These are phyloP conservation scores for Lolium perenne DNA, from an alignment of 176 grass and related monocot species.

Conservation along the genomic window DNA sequence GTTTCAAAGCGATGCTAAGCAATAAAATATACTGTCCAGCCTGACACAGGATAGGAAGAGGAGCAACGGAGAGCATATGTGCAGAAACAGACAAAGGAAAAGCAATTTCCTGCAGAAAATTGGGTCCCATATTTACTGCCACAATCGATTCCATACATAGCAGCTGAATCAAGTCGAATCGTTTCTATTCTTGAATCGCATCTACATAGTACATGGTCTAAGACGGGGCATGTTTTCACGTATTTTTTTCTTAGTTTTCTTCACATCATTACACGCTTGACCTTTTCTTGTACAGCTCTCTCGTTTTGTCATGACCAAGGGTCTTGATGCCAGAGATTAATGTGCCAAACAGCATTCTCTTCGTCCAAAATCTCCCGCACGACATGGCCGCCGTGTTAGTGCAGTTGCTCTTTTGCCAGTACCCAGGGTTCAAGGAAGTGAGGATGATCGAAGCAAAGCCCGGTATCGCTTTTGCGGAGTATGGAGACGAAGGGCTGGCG, in stretches of 20 bases:
- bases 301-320: constrained; percentile 63
- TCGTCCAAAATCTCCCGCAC: constrained; percentile 90
- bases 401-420: constrained; percentile 94
- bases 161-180: too few species aligned
- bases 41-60: too few species aligned
- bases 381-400: constrained; percentile 79
- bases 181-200: too few species aligned
- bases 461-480: constrained; percentile 93
- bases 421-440: constrained; percentile 92
- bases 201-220: too few species aligned
- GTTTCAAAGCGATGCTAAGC: too few species aligned
- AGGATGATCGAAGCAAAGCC: constrained; percentile 91
- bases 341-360: constrained; percentile 90
- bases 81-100: too few species aligned
- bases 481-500: constrained; percentile 74
- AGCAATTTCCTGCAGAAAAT: too few species aligned
- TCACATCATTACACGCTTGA: constrained; percentile 20
- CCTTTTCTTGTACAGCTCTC: constrained; percentile 54
- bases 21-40: too few species aligned
- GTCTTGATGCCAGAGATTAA: constrained; percentile 77
- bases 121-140: too few species aligned
- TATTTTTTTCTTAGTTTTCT: background rate
- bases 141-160: too few species aligned
- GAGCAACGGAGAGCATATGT: too few species aligned
- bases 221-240: background rate